Evolutionary conservation across 2,329 filamentous ascomycete genomes (phyloP).

Genomic region (Nemania abortiva): DNA sequence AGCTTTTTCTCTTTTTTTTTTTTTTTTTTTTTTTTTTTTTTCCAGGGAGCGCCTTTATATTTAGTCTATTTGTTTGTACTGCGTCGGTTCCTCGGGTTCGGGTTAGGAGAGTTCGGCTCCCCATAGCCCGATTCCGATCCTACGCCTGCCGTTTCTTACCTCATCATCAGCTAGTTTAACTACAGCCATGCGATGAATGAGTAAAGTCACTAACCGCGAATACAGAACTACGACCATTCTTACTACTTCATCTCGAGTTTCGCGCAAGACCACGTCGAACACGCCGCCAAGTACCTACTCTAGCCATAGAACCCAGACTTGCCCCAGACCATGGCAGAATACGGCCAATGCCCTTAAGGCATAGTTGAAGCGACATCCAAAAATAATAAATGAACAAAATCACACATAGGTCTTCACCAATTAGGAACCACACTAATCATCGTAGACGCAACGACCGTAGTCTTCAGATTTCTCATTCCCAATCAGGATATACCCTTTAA

Average conservation of each 20-base stretch:
- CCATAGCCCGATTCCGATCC: not conserved
- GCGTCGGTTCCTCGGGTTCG: not conserved
- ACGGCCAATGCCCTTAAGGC: not conserved
- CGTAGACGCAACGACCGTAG: not conserved
- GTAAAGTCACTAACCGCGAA: not conserved
- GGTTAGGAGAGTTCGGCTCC: not conserved
- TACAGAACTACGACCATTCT: conserved; percentile 90
- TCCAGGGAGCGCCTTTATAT: not conserved
- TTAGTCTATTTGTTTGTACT: not conserved
- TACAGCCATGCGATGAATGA: too few species aligned
- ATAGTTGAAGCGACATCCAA: not conserved
- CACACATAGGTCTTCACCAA: not conserved
- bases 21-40: conserved; percentile 1
- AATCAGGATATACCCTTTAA: not conserved
- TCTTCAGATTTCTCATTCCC: conserved; percentile 22
- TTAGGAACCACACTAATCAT: not conserved
- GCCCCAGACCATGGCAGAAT: not conserved
- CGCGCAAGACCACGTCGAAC: conserved; percentile 88
- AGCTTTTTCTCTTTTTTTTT: conserved; percentile 47
- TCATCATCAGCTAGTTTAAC: too few species aligned
- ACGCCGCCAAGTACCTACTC: conserved; percentile 87
- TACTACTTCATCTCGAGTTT: conserved; percentile 98
- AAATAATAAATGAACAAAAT: not conserved
- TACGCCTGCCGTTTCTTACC: too few species aligned
- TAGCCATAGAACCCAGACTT: conserved; percentile 7